Evolutionary conservation across 805 yeast species (phyloP), one percentile per base, ranked within the genome.

Genomic region (Spathaspora passalidarum): DNA sequence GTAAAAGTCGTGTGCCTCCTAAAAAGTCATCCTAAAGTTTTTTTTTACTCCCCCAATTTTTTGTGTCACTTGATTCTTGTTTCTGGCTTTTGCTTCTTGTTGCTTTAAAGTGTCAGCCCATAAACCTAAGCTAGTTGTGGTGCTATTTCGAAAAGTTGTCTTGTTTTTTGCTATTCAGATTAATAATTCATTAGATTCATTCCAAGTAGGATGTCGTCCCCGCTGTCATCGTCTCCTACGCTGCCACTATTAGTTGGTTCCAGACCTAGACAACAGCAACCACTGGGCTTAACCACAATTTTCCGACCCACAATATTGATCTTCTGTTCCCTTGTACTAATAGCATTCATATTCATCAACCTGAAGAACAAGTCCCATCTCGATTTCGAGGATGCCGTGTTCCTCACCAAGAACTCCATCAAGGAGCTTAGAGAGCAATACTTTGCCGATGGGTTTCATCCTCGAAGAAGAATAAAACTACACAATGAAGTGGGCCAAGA

Each of bases 371-470:
- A 26, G 13, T 21, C 40, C 8, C 49, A 48, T 35, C 43, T 57
- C 10, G 60, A 52, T 25, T 19, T 60, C 2, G 56, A 57, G 22
- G 69, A 61, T 42, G 62, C 66, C 3, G 42, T 61, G 14, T 59
- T 40, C 42, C 49, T 65, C 29, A 56, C 68, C 19, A 56, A 46
- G 37, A 62, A 62, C 48, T 50, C 62, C 10, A 35, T 62, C 34
- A 55, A 48, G 38, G 62, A 64, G 47, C 43, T 56, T 18, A 59
- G 49, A 43, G 45, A 55, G 17, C 55, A 44, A 34, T 49, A 56
- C 44, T 38, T 48, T 11, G n/a, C 23, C 18, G 13, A 40, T 23
- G 42, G 32, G 14, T 17, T 16, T 18, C 46, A 19, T 13, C 36
- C 21, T 34, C 32, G 43, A 21, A 18, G 23, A 14, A 20, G 43